Evolutionary conservation across 2,329 filamentous ascomycete species (phyloP).

Genomic region (Aspergillus ustus): DNA sequence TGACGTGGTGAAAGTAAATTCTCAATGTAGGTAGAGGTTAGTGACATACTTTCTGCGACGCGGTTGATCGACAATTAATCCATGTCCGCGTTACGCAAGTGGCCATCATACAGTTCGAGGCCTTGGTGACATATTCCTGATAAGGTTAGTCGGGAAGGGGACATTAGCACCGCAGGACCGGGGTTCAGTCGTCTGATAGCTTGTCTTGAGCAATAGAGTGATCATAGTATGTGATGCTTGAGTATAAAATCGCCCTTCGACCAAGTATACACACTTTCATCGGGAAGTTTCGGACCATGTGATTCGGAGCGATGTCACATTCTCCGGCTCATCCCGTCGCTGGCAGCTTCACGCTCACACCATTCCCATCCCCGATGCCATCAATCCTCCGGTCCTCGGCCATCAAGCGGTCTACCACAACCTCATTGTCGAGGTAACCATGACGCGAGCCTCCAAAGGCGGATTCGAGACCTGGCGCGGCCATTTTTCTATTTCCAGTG

Average conservation of each 20-base stretch:
- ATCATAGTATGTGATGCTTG: neutral
- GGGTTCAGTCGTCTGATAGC: neutral
- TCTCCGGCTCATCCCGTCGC: neutral
- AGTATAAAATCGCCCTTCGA: neutral
- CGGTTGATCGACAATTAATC: conserved; percentile 8
- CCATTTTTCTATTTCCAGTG: too few relatives aligned
- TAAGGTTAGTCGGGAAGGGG: neutral
- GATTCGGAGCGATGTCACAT: conserved; percentile 1
- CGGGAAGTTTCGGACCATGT: conserved; percentile 13
- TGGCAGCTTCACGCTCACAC: neutral
- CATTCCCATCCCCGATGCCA: neutral
- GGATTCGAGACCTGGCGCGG: neutral
- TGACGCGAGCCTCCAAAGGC: conserved; percentile 5
- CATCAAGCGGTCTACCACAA: neutral
- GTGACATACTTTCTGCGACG: neutral
- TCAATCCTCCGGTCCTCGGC: neutral
- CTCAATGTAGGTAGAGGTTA: neutral
- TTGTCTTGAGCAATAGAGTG: neutral
- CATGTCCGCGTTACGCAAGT: neutral
- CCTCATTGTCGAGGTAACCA: conserved; percentile 10
- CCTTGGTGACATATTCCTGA: neutral
- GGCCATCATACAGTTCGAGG: neutral
- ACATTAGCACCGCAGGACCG: neutral
- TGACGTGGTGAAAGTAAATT: neutral
- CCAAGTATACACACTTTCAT: neutral